Evolutionary conservation across 78 protist species (phyloP), one percentile per base, ranked within the genome.

Genomic region (Cavenderia fasciculata): DNA sequence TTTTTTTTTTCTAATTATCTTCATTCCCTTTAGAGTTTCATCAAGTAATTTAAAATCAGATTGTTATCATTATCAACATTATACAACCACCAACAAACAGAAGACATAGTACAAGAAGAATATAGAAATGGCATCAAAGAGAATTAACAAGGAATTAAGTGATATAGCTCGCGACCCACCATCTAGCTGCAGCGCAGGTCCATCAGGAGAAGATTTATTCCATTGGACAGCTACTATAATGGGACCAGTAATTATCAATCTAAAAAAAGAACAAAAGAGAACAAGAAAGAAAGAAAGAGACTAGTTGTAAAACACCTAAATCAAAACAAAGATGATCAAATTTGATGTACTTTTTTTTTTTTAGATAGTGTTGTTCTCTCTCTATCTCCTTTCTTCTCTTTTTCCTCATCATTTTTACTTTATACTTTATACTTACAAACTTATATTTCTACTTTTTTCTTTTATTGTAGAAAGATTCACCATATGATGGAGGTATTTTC

Each of bases 161-260:
- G 99, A 98, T 74, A 31, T 98, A 54, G 74, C 52, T 21, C 86
- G 87, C 31, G 99, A 97, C 51, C 99, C 99, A 31, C 99, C 98
- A 11, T 84, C 96, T 66, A 94, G 95, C 90, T 96, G 97, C 88
- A 87, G 97, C 18, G 99, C 98, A 0, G 99, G 99, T 3, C 99
- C 99, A 19, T 71, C 79, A 33, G 84, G 88, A 14, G 97, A 93
- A 12, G 99, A 98, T 74, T 16, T 98, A 40, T 97, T 95, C 75
- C 95, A 95, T 63, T 98, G 99, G 99, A 61, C 85, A 31, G 99
- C 98, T 6, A 96, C 98, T 66, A 95, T 97, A 88, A 84, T 93
- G 95, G 98, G 98, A 3, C 94, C 89, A 43, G 85, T 87, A 66
- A 46, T n/a, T n/a, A n/a, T n/a, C n/a, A n/a, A n/a, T n/a, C n/a